Evolutionary conservation across 2,329 filamentous ascomycete species (phyloP), one percentile per base, ranked within the genome.

Genomic region (Xylaria sp.): DNA sequence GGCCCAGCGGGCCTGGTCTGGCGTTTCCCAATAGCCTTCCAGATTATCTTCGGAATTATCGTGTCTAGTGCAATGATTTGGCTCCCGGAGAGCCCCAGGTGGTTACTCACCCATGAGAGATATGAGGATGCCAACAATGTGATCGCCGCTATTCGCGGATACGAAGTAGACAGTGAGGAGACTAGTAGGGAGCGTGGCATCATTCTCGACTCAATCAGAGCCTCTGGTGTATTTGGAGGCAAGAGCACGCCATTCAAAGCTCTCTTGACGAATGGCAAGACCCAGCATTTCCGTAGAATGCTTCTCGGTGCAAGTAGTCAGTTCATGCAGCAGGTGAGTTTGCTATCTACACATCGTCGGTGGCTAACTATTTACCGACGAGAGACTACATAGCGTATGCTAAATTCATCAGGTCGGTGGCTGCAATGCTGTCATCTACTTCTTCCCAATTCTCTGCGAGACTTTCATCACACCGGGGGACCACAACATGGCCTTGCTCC

Each of bases 241-340:
- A 77, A 80, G 79, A 80, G 76, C 70, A 84, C 82, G 0, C 82
- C 82, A 0, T 74, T 85, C 75, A 85, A 83, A 69, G 83, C 86
- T 0, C 81, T 90, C 1, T 83, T 89, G 73, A 89, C 87, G 0
- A 82, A 83, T 55, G 88, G 88, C 68, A 89, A 87, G 78, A 89
- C 87, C 0, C 88, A 91, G 77, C 87, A 90, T 73, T 86, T 89
- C 79, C 85, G 88, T 7, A 83, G 89, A 38, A 88, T 90, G 83
- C 70, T 90, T 60, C 82, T 91, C 5, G 88, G 87, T 2, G 81
- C 85, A 0, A 84, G 82, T 9, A 83, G 83, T 5, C 87, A 90
- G 76, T 80, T 90, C 49, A 87, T 89, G 82, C 88, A 90, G 74
- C 88, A 90, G 69, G 79, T 69, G 10, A 47, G 66, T 50, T 22